Base-by-base conservation (phyloP, 2,329 filamentous ascomycete genomes). In the Trichoderma pleuroti region DNA sequence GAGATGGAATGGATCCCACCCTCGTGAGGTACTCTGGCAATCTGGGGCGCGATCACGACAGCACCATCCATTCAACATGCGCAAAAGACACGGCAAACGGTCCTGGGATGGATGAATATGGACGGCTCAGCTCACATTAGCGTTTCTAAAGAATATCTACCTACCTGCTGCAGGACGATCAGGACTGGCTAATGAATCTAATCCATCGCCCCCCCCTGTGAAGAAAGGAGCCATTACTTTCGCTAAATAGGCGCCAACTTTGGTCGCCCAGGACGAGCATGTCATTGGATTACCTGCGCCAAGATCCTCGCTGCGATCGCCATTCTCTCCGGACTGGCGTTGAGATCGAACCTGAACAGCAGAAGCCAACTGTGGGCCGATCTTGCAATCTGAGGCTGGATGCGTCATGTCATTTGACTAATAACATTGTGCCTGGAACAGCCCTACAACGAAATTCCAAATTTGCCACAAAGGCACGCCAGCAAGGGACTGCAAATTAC, bases 191-290 rank as follows among this genome's bases (percentile, higher is more conserved):
- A 28, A 64, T 64, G 42, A 64, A 16, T 16, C 61, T 49, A 52
- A 52, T 64, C 61, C 39, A 34, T 46, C 30, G 26, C 42, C 61
- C 61, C 42, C 42, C 61, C 61, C 42, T 64, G 61, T 32, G 39
- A 34, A 64, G 11, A 52, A 52, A 26, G 42, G 66, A 68, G 66
- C 66, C 36, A 16, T 68, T 56, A 68, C 66, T 68, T 34, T 68
- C 54, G 39, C 66, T 61, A 61, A 61, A 52, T 11, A 16, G 9
- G 39, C 39, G 30, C 36, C 54, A 59, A 60, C 36, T 49, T 59
- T 49, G 10, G 14, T 49, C n/a, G 16, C 36, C 16, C 52, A 26
- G 26, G 21, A n/a, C 52, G 12, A 49, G 28, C 12, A 4, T 68
- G 14, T 61, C 11, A 49, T 68, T 61, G 26, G 39, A 14, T 56